phyloP scores from a whole-genome alignment of 495 filamentous ascomycete species.

The Penicillium riverlandense region DNA sequence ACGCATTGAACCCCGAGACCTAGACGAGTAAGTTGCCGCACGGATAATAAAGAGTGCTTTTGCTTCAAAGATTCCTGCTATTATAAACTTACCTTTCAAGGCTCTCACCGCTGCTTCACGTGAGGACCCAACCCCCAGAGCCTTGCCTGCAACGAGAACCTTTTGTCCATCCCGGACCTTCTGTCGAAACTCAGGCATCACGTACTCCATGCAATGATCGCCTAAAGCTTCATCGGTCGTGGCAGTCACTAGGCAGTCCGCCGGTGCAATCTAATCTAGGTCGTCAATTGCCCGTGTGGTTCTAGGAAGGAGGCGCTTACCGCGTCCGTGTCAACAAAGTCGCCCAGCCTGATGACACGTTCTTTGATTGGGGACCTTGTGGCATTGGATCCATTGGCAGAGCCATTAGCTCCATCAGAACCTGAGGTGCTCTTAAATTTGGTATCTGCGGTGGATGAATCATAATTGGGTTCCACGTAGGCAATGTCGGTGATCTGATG shows the following conservation, averaged over 20 bases:
- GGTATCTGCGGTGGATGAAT: background rate
- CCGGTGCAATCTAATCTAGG: constrained; percentile 15
- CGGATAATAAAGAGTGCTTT: too few relatives aligned
- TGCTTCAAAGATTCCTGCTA: background rate
- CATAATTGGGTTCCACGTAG: background rate
- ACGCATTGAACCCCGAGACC: constrained; percentile 23
- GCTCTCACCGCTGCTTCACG: constrained; percentile 30
- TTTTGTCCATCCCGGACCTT: constrained; percentile 19
- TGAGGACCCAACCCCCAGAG: constrained; percentile 31
- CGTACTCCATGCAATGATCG: constrained; percentile 25
- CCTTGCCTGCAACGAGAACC: constrained; percentile 33
- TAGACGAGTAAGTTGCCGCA: background rate
- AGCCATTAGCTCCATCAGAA: background rate
- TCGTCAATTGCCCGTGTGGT: background rate
- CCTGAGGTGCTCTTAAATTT: background rate
- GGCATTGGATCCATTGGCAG: background rate
- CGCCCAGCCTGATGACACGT: constrained; percentile 25
- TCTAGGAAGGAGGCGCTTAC: background rate
- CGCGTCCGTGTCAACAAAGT: constrained; percentile 35
- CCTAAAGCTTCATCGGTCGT: constrained; percentile 22
- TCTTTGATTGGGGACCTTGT: constrained; percentile 1
- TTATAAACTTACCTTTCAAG: constrained; percentile 11
- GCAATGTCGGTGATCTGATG: background rate
- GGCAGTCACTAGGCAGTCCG: constrained; percentile 15
- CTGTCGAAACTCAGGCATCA: constrained; percentile 27